Evolutionary conservation across 1,284 basidiomycete genomes (phyloP).

Genomic region (Phaffia rhodozyma): DNA sequence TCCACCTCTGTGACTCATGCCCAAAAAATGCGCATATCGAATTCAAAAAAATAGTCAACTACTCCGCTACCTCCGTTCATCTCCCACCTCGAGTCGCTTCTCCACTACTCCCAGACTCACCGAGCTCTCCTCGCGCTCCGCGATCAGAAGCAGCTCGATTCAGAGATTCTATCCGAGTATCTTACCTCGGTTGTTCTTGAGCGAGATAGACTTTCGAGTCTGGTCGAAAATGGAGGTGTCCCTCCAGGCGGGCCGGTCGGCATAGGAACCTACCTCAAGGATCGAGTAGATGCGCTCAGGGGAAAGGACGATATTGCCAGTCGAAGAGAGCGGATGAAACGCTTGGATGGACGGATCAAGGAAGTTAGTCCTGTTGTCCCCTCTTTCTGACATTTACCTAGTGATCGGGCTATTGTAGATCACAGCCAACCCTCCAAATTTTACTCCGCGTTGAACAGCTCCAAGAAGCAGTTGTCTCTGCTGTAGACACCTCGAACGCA

Average conservation of each 20-base stretch:
- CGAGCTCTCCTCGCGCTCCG: conserved; percentile 82
- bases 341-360: conserved; percentile 84
- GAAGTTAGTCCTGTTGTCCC: conserved; percentile 48
- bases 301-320: conserved; percentile 89
- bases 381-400: background rate
- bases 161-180: conserved; percentile 94
- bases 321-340: conserved; percentile 72
- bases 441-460: conserved; percentile 43
- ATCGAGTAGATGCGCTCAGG: conserved; percentile 77
- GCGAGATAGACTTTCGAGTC: conserved; percentile 76
- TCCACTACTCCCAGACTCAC: conserved; percentile 80
- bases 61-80: conserved; percentile 78
- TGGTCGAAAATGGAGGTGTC: conserved; percentile 59
- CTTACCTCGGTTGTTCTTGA: conserved; percentile 80
- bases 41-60: conserved; percentile 48
- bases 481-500: conserved; percentile 87
- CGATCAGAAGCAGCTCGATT: conserved; percentile 97
- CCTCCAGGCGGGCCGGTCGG: conserved; percentile 51
- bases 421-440: background rate
- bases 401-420: background rate
- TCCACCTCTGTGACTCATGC: background rate
- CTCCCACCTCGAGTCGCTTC: conserved; percentile 72
- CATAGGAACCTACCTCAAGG: conserved; percentile 81
- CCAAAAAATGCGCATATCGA: background rate
- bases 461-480: conserved; percentile 86